Conservation (phyloP, 352 stramenopile species). For the Globisporangium recalcitrans region DNA sequence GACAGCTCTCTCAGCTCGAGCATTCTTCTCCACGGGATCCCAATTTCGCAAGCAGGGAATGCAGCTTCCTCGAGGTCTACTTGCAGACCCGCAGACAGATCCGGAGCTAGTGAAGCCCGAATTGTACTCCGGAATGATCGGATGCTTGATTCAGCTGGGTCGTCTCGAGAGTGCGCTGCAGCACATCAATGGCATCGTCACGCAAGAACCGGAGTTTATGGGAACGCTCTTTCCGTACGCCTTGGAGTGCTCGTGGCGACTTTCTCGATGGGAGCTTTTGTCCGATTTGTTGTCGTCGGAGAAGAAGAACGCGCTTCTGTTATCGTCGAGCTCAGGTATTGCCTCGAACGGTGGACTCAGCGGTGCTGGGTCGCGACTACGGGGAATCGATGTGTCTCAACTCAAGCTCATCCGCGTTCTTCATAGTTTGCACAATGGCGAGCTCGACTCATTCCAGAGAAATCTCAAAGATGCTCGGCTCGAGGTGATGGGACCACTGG, state of each 20-base stretch:
- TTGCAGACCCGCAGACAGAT: conserved; percentile 33
- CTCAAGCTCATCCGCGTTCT: conserved; percentile 79
- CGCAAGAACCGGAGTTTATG: conserved; percentile 70
- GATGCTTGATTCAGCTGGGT: conserved; percentile 80
- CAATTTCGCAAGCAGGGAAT: conserved; percentile 9
- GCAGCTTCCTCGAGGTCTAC: conserved; percentile 15
- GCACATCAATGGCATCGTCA: conserved; percentile 84
- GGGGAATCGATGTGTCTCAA: conserved; percentile 66
- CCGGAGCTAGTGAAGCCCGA: conserved; percentile 58
- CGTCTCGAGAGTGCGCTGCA: conserved; percentile 79
- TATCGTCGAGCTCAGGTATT: conserved; percentile 22
- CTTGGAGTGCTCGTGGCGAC: conserved; percentile 80
- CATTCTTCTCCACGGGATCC: conserved; percentile 16
- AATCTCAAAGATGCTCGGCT: conserved; percentile 60
- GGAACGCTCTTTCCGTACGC: conserved; percentile 77
- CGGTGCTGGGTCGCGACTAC: conserved; percentile 25
- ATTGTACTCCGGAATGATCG: conserved; percentile 78
- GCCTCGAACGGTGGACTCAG: neutral
- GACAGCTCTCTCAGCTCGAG: conserved; percentile 32
- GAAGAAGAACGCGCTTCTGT: conserved; percentile 57
- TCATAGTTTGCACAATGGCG: conserved; percentile 59
- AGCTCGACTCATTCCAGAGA: conserved; percentile 49
- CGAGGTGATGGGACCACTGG: conserved; percentile 66
- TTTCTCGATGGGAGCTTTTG: conserved; percentile 80
- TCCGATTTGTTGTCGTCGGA: conserved; percentile 70